Conservation (phyloP, 2,329 filamentous ascomycete genomes). For the Penicillium sp. region DNA sequence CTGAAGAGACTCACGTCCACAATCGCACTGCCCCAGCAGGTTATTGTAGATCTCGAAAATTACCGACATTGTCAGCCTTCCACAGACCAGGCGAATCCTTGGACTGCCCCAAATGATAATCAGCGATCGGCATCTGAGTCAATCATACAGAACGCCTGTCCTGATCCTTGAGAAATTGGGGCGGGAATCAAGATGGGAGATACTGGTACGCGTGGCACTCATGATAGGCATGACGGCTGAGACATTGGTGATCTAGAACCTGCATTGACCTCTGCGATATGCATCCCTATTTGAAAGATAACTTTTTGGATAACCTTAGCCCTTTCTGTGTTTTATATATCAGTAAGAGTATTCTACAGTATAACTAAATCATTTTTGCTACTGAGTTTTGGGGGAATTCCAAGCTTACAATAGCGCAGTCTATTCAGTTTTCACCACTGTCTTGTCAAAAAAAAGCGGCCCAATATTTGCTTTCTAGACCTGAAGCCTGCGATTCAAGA, state of each 20-base stretch:
- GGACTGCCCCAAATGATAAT: background rate
- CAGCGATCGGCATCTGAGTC: background rate
- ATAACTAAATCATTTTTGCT: no score
- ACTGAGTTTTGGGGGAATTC: no score
- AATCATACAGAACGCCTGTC: background rate
- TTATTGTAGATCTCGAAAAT: constrained; percentile 18
- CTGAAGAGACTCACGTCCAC: constrained; percentile 18
- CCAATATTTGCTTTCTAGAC: no score
- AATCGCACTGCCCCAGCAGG: constrained; percentile 21
- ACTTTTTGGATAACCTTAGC: no score
- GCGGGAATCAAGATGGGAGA: background rate
- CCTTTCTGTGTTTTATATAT: no score
- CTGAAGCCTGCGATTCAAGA: no score
- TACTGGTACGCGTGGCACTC: constrained; percentile 4
- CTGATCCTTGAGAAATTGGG: background rate
- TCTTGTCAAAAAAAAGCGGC: no score
- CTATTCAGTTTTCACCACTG: no score
- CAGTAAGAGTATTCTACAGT: no score
- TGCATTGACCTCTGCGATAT: background rate
- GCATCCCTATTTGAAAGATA: background rate
- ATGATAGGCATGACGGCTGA: constrained; percentile 3
- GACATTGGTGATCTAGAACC: background rate
- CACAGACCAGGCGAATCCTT: background rate
- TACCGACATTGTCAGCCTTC: background rate
- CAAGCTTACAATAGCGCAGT: no score